Evolutionary conservation across 345 rosid genomes (phyloP).

Genomic region (Corchorus capsularis): DNA sequence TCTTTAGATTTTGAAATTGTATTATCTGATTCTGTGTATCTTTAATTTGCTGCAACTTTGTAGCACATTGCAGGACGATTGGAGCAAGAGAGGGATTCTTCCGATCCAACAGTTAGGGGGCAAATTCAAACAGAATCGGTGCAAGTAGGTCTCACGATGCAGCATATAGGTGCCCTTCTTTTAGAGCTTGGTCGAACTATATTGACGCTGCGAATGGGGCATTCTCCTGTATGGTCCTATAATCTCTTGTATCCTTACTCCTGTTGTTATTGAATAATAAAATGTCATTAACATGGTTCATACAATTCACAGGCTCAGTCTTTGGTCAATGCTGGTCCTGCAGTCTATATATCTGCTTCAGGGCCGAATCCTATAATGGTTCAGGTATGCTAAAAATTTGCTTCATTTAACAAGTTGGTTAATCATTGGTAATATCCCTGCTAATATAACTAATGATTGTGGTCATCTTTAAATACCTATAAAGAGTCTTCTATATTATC

Average conservation of each 20-base stretch:
- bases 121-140: conserved; percentile 79
- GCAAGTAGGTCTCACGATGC: conserved; percentile 77
- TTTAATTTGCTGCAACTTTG: conserved; percentile 57
- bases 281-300: conserved; percentile 1
- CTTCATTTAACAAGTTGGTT: neutral
- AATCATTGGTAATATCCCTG: neutral
- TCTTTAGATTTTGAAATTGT: conserved; percentile 8
- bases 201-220: conserved; percentile 77
- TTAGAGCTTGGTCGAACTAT: conserved; percentile 95
- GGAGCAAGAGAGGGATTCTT: conserved; percentile 75
- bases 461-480: neutral
- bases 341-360: conserved; percentile 83
- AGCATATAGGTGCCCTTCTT: conserved; percentile 84
- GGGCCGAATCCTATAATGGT: conserved; percentile 98
- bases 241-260: neutral
- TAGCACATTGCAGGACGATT: conserved; percentile 85
- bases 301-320: conserved; percentile 56
- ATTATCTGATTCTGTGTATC: conserved; percentile 47
- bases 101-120: conserved; percentile 57
- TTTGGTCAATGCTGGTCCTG: conserved; percentile 88
- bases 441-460: neutral
- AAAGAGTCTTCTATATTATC: neutral
- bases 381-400: conserved; percentile 54
- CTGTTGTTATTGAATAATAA: conserved; percentile 5
- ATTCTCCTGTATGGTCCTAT: conserved; percentile 60